These are phyloP conservation scores for Debaryomyces castellii DNA, from an alignment of 805 yeast species.

Conservation along the genomic window DNA sequence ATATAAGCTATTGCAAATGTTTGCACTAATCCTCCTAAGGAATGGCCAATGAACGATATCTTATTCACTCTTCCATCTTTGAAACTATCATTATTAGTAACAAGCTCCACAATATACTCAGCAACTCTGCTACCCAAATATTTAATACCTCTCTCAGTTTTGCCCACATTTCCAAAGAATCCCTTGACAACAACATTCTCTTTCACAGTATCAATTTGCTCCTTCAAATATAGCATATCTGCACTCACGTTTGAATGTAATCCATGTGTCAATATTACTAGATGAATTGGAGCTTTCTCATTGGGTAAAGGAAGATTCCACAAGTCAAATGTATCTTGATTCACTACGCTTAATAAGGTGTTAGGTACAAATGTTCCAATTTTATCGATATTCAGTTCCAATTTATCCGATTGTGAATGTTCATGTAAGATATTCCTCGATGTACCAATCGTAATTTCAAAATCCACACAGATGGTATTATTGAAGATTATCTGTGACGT, in stretches of 20 bases:
- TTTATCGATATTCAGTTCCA: conserved; percentile 22
- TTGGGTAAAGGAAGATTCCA: conserved; percentile 68
- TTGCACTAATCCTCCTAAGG: conserved; percentile 90
- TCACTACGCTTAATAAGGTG: conserved; percentile 44
- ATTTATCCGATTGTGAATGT: conserved; percentile 21
- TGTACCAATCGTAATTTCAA: conserved; percentile 56
- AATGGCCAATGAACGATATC: conserved; percentile 89
- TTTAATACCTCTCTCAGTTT: conserved; percentile 86
- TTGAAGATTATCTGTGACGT: conserved; percentile 78
- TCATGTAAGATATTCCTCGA: conserved; percentile 38
- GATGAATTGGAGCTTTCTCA: conserved; percentile 62
- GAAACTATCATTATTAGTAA: conserved; percentile 40
- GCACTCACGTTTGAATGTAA: conserved; percentile 86
- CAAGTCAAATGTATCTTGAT: conserved; percentile 61
- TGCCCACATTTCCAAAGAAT: conserved; percentile 77
- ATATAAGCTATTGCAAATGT: conserved; percentile 87
- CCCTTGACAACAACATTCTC: conserved; percentile 82
- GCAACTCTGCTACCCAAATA: conserved; percentile 82
- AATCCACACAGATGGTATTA: conserved; percentile 64
- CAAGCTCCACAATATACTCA: conserved; percentile 61
- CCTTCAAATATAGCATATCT: conserved; percentile 86
- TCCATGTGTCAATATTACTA: conserved; percentile 89
- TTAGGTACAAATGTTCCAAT: conserved; percentile 25
- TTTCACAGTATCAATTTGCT: conserved; percentile 59
- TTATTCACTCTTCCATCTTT: conserved; percentile 44